Base-by-base conservation (phyloP, 441 rosid genomes). In the Pelargonium myrrhifolium region DNA sequence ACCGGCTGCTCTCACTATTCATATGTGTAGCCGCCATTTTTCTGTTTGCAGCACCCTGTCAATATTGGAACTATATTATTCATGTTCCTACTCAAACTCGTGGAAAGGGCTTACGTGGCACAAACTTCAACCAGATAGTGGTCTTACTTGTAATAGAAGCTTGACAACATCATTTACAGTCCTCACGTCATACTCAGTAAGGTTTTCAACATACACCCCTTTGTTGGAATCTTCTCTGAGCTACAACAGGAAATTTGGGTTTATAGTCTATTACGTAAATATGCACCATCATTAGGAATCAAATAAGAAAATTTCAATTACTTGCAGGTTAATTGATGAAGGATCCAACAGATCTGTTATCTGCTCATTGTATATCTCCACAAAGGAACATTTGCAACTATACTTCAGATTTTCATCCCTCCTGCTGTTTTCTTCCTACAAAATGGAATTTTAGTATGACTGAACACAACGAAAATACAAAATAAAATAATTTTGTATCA, bases 1-100 rank as follows among this genome's bases (percentile, higher is more conserved):
- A 95, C 70, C 99, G 83, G 71, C 99, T 92, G 82, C 98, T 95
- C 73, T 95, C 98, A 73, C 95, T 81, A 65, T 95, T 95, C 99
- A 95, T 95, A 76, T 92, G 86, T 63, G 99, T 95, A 66, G 99
- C 92, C 40, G 95, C 97, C 72, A 95, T 96, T 87, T 80, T 92
- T 71, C 99, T 82, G 79, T 90, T 92, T 79, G 86, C 69, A 60
- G 98, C 86, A 66, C 99, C 98, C 99, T 95, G 68, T 69, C 73
- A 63, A 66, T 62, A 67, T 72, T 9, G 73, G 61, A 45, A 17
- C 40, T 51, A 31, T 60, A 58, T 58, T 56, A 10, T 66, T 67
- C 71, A 66, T 60, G 68, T 15, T 62, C 47, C 59, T 61, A 65
- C 45, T 2, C 47, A 3, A 11, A 59, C 4, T 20, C 51, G 37